Base-by-base conservation (phyloP, 495 filamentous ascomycete genomes). In the Aspergillus baeticus region DNA sequence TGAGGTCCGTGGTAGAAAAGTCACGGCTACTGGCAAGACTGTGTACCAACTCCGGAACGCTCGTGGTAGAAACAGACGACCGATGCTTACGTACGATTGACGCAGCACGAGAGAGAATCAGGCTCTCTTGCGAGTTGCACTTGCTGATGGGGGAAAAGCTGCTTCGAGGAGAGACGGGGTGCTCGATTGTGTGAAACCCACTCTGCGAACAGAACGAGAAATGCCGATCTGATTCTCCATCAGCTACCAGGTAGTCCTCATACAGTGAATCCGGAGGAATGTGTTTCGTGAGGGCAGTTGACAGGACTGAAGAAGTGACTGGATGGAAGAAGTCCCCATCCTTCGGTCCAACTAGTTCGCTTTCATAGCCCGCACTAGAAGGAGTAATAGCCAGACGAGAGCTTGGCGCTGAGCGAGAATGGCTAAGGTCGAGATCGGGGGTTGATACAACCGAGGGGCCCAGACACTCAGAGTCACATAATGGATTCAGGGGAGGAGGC, bases 71-170 rank as follows among this genome's bases (percentile, higher is more conserved):
- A 21, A 78, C 74, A 0, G 78, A 77, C 10, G 81, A 84, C 56
- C 80, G 81, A 58, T 77, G 78, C 51, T 79, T 79, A 31, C 79
- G 79, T 17, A 74, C 72, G 48, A 80, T 73, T 7, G 78, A 79
- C 23, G 76, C 69, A 10, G 71, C 69, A 49, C 78, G 68, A 13
- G 77, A 81, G 52, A 78, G 61, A 41, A 81, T 75, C 34, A 83
- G 68, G 62, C 80, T 84, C 58, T 83, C 82, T 48, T 83, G 77
- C 23, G 81, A 84, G 61, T 78, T 81, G 58, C 76, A 79, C 50
- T 82, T 84, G 74, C 81, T 84, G 43, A 82, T 79, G 6, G 75
- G 80, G 4, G 81, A 79, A 51, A 75, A 77, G 66, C 78, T 82
- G 63, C 77, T 82, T 26, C 78, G 71, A 7, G 72, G 73, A 41